Conservation (phyloP, 176 grass and related monocot species). For the Bonia amplexicaulis region DNA sequence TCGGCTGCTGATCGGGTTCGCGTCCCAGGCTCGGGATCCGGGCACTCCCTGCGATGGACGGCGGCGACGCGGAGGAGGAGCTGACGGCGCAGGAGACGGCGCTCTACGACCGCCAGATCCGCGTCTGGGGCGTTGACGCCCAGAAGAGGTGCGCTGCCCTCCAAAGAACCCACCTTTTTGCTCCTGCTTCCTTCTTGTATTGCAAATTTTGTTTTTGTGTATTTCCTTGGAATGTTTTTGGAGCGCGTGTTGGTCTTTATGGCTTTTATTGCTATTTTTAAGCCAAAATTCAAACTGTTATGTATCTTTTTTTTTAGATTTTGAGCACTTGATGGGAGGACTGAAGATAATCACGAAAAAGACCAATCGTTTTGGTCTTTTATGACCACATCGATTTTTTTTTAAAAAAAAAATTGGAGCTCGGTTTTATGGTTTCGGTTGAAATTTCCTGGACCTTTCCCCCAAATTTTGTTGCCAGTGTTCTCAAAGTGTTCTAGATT, state of each 20-base stretch:
- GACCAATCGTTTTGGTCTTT: neutral
- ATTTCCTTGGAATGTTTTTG: neutral
- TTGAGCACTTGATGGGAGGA: neutral
- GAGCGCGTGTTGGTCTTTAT: too few species aligned
- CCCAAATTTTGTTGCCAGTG: neutral
- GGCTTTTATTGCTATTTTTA: neutral
- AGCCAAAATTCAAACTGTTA: neutral
- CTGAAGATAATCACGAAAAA: neutral
- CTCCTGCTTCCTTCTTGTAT: neutral
- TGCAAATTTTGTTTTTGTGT: neutral
- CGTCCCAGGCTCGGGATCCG: slow-evolving; percentile 30
- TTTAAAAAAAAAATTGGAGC: neutral
- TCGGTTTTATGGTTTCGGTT: neutral
- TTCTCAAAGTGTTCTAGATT: neutral
- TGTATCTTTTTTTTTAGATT: neutral
- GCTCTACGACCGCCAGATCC: slow-evolving; percentile 96
- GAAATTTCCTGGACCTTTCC: neutral
- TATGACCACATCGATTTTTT: neutral
- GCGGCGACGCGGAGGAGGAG: slow-evolving; percentile 50
- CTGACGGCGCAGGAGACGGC: slow-evolving; percentile 92
- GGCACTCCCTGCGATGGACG: slow-evolving; percentile 25
- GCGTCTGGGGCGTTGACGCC: slow-evolving; percentile 95
- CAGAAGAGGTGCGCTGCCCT: slow-evolving; percentile 66
- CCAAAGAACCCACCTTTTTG: neutral
- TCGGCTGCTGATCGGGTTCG: slow-evolving; percentile 3